A percentile compares a stretch with the other conserved stretches of the same genome.
These are phyloP conservation scores for Pinus albicaulis DNA, from an alignment of 75 land plant genomes.

Conservation along the genomic window DNA sequence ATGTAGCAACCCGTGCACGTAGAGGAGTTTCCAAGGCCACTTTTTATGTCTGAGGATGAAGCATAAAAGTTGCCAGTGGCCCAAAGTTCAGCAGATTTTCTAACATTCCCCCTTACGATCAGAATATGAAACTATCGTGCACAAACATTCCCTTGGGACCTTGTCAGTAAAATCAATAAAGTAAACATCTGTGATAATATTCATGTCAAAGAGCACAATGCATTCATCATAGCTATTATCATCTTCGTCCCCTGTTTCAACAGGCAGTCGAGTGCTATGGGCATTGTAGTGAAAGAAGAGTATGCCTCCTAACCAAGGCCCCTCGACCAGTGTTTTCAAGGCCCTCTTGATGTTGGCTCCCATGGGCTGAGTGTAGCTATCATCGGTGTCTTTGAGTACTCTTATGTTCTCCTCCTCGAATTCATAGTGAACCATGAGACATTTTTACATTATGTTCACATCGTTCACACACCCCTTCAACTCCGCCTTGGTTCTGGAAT, in stretches of 20 bases:
- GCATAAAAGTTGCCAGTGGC: neutral
- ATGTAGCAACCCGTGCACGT: too few species aligned
- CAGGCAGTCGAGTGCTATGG: constrained; percentile 83
- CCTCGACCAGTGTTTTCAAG: constrained; percentile 28
- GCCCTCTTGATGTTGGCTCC: constrained; percentile 63
- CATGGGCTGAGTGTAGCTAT: constrained; percentile 58
- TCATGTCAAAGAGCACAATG: constrained; percentile 6
- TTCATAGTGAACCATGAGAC: constrained; percentile 60
- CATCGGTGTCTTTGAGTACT: constrained; percentile 76
- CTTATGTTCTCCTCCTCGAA: constrained; percentile 65
- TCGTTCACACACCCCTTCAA: constrained; percentile 92
- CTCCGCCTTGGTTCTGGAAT: constrained; percentile 80
- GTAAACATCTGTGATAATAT: constrained; percentile 8
- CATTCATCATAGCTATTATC: constrained; percentile 75
- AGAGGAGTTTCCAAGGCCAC: too few species aligned
- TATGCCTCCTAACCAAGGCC: constrained; percentile 54
- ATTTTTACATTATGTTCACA: constrained; percentile 54
- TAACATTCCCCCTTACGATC: too few species aligned
- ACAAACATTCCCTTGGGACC: too few species aligned
- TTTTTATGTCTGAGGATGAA: too few species aligned
- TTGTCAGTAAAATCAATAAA: too few species aligned
- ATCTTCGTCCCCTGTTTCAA: constrained; percentile 80
- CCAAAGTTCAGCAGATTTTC: neutral
- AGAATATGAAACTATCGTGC: too few species aligned
- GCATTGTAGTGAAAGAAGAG: constrained; percentile 88